Conservation (phyloP, 202 grass and related monocot species). For the Eragrostis tef region DNA sequence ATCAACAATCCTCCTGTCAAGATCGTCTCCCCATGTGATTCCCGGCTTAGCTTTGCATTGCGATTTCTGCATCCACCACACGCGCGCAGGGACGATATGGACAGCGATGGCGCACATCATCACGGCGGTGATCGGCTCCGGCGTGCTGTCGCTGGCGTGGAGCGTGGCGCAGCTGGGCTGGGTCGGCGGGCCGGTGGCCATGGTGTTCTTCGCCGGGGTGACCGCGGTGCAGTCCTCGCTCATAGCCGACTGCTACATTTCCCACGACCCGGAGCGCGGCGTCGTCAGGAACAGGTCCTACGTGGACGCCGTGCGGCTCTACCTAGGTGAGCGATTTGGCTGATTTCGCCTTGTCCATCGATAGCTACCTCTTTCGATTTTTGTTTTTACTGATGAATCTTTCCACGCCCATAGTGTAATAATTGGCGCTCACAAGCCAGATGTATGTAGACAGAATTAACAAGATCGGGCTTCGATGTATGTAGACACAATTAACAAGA, state of each 20-base stretch:
- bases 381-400: not conserved
- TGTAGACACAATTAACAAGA: too few species aligned
- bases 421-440: not conserved
- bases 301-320: conserved; percentile 62
- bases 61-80: not conserved
- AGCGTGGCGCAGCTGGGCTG: conserved; percentile 82
- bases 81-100: conserved; percentile 69
- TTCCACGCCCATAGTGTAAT: not conserved
- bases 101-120: conserved; percentile 73
- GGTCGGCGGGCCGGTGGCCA: conserved; percentile 59
- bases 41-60: not conserved
- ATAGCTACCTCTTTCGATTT: not conserved
- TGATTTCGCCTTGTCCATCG: not conserved
- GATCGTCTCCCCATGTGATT: not conserved
- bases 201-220: conserved; percentile 73
- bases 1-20: not conserved
- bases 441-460: not conserved
- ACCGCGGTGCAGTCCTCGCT: conserved; percentile 63
- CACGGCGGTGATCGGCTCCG: conserved; percentile 87
- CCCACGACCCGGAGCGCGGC: conserved; percentile 56
- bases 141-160: conserved; percentile 90
- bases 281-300: conserved; percentile 70
- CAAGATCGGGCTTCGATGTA: too few species aligned
- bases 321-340: conserved; percentile 56
- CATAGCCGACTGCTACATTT: conserved; percentile 75